These are phyloP conservation scores for Eucalyptus marginata DNA, from an alignment of 345 rosid genomes.

Conservation along the genomic window DNA sequence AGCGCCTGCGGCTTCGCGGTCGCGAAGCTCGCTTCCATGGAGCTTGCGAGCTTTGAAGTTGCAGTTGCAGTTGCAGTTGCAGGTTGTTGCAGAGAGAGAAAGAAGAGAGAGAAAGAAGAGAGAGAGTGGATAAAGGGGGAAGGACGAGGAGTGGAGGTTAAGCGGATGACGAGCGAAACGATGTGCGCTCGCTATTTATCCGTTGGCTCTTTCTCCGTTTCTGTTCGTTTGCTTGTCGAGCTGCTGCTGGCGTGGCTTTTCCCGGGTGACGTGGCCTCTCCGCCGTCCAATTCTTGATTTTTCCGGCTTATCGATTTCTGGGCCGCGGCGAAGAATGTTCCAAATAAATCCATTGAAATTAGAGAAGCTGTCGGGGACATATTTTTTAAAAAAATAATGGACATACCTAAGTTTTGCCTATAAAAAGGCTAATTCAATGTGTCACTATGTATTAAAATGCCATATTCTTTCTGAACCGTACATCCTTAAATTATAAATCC, in stretches of 20 bases:
- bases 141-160: slow-evolving; percentile 2
- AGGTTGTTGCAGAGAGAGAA: not conserved
- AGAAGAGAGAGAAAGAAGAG: not conserved
- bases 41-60: not conserved
- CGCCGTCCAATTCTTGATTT: not conserved
- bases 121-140: not conserved
- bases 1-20: slow-evolving; percentile 22
- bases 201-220: not conserved
- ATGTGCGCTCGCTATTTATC: not conserved
- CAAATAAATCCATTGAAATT: not conserved
- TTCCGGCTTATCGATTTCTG: not conserved
- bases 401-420: not conserved
- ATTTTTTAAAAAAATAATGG: too few relatives aligned
- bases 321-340: not conserved
- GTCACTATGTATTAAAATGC: not conserved
- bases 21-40: slow-evolving; percentile 37
- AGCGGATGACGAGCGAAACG: slow-evolving; percentile 1
- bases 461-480: not conserved
- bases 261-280: not conserved
- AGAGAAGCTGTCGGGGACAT: not conserved
- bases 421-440: not conserved
- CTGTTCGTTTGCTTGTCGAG: not conserved
- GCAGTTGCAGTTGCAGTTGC: not conserved
- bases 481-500: too few relatives aligned
- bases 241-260: not conserved